Conservation (phyloP, 768 basidiomycete genomes). For the Pseudohyphozyma bogoriensis region DNA sequence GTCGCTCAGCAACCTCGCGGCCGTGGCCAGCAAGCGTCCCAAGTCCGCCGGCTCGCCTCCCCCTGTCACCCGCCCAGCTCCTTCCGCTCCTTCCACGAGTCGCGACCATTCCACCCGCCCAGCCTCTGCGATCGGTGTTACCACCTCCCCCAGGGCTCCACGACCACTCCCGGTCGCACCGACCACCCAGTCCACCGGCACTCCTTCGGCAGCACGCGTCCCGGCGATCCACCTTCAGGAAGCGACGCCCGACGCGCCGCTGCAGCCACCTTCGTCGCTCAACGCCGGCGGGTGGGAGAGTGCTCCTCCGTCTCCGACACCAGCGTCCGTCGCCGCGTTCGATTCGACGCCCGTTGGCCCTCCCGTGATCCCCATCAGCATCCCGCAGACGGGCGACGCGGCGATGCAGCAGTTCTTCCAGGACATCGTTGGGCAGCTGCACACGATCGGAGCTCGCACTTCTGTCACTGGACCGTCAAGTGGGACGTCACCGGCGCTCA, state of each 20-base stretch:
- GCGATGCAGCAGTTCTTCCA: constrained; percentile 75
- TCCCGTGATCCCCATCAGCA: constrained; percentile 45
- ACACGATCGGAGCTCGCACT: constrained; percentile 31
- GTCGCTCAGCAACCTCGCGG: constrained; percentile 32
- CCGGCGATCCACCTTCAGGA: constrained; percentile 35
- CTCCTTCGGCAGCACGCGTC: constrained; percentile 2
- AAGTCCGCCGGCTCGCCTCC: background rate
- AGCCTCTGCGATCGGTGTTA: background rate
- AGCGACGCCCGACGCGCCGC: constrained; percentile 28
- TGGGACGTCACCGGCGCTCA: constrained; percentile 18
- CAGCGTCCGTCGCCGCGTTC: background rate
- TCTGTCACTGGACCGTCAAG: constrained; percentile 14
- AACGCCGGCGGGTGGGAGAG: constrained; percentile 13
- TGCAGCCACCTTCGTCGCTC: constrained; percentile 1
- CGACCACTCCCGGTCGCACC: constrained; percentile 9
- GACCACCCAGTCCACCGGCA: background rate
- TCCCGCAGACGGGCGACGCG: constrained; percentile 63
- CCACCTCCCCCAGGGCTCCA: background rate
- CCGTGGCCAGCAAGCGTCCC: constrained; percentile 2
- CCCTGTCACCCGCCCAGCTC: constrained; percentile 12
- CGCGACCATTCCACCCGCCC: background rate
- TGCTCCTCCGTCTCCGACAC: constrained; percentile 22
- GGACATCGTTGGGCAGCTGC: constrained; percentile 49
- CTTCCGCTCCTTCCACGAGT: background rate
- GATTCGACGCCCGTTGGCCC: constrained; percentile 1